Evolutionary conservation across 1,284 basidiomycete species (phyloP).

Genomic region (Marasmius oreades): DNA sequence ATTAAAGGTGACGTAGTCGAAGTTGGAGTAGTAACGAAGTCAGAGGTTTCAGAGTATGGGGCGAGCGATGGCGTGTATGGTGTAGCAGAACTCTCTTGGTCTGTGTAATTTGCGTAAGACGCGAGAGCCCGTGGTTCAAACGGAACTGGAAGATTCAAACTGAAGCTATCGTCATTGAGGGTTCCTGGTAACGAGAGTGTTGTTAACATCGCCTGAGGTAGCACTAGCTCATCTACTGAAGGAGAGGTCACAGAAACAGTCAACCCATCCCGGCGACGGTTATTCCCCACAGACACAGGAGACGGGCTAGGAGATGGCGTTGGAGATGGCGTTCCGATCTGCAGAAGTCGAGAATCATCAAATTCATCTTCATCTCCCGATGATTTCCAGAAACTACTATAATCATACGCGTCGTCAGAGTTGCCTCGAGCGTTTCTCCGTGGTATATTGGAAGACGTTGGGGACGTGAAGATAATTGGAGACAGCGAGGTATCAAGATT

Average conservation of each 20-base stretch:
- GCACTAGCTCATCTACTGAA: conserved; percentile 10
- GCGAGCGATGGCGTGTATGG: not conserved
- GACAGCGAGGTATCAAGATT: conserved; percentile 20
- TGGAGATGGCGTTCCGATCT: conserved; percentile 10
- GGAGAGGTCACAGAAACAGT: conserved; percentile 9
- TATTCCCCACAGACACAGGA: conserved; percentile 4
- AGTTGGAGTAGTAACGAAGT: not conserved
- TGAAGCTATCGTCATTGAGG: conserved; percentile 3
- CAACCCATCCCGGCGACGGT: not conserved
- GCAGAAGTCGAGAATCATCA: conserved; percentile 13
- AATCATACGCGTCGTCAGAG: conserved; percentile 19
- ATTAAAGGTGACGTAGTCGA: not conserved
- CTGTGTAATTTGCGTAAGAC: not conserved
- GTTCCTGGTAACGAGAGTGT: conserved; percentile 11
- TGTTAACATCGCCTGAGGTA: conserved; percentile 6
- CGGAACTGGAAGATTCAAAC: not conserved
- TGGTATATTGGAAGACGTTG: conserved; percentile 23
- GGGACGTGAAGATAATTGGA: conserved; percentile 30
- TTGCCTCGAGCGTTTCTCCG: not conserved
- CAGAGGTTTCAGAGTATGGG: not conserved
- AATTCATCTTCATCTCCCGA: conserved; percentile 10
- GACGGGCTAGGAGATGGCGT: conserved; percentile 7
- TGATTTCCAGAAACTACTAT: conserved; percentile 20
- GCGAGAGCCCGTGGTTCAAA: not conserved
- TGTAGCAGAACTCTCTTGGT: not conserved